These are phyloP conservation scores for Dendrobium chrysotoxum DNA, from an alignment of 106 monocot species.

Conservation along the genomic window DNA sequence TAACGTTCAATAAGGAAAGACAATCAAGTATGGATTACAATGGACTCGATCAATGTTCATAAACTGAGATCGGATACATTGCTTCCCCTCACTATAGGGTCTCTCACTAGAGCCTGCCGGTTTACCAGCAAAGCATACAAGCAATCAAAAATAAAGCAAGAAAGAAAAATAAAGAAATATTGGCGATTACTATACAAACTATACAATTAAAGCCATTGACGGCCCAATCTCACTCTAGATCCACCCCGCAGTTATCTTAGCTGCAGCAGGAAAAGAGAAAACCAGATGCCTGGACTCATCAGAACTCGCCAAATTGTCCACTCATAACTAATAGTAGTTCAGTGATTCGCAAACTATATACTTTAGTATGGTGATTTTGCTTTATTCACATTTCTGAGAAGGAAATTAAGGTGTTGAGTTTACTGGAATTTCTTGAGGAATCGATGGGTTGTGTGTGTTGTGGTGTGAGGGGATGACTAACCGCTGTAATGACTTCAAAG, in stretches of 20 bases:
- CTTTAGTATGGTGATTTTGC: not conserved
- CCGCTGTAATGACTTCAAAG: conserved; percentile 63
- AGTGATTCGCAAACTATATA: not conserved
- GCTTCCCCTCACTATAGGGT: not conserved
- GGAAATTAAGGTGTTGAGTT: conserved; percentile 43
- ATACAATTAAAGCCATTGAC: not conserved
- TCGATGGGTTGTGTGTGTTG: conserved; percentile 37
- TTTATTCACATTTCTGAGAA: conserved; percentile 8
- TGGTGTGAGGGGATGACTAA: conserved; percentile 61
- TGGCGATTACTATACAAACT: not conserved
- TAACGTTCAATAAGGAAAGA: not conserved
- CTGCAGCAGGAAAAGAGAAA: not conserved
- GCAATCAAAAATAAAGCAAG: not conserved
- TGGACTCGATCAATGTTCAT: not conserved
- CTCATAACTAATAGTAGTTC: not conserved
- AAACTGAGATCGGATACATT: not conserved
- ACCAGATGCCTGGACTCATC: not conserved
- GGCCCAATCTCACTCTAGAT: not conserved
- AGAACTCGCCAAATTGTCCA: not conserved
- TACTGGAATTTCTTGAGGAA: conserved; percentile 54
- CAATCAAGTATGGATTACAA: not conserved
- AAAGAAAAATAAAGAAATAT: not conserved
- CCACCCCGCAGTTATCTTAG: not conserved
- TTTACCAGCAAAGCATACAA: not conserved
- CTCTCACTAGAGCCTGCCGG: not conserved